Conservation (phyloP, 306 rosid species). For the Vicia faba region DNA sequence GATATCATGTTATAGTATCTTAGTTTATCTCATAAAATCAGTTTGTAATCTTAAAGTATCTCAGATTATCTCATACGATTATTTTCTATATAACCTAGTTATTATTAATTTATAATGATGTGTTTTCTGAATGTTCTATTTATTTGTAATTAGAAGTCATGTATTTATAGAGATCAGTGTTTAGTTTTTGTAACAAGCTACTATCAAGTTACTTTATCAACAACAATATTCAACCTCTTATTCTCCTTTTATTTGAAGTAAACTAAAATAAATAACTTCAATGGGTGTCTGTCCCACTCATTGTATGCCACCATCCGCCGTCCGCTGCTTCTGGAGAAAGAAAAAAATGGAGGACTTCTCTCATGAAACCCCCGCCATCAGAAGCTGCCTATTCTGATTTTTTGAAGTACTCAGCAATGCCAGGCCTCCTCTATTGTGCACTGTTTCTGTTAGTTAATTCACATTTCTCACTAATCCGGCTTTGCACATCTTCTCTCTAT, state of each 20-base stretch:
- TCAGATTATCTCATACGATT: neutral
- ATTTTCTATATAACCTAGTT: slow-evolving; percentile 1
- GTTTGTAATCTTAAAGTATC: neutral
- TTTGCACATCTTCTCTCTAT: too few relatives aligned
- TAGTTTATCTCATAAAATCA: neutral
- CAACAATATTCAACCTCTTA: neutral
- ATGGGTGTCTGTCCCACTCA: neutral
- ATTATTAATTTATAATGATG: neutral
- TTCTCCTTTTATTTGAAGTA: neutral
- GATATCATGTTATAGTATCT: slow-evolving; percentile 2
- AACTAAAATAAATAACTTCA: neutral
- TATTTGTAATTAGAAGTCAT: slow-evolving; percentile 1
- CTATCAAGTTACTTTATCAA: neutral
- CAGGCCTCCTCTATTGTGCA: too few relatives aligned
- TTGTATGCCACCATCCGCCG: too few relatives aligned
- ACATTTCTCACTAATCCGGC: too few relatives aligned
- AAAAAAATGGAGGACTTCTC: too few relatives aligned
- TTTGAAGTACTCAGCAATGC: too few relatives aligned
- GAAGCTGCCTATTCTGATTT: too few relatives aligned
- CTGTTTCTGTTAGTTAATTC: too few relatives aligned
- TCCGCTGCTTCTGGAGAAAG: too few relatives aligned
- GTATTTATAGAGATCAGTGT: neutral
- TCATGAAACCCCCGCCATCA: too few relatives aligned
- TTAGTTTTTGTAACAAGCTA: neutral
- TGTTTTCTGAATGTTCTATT: neutral